Evolutionary conservation across 192 early-diverging fungal genomes (phyloP).

Genomic region (Kickxella alabastrina): DNA sequence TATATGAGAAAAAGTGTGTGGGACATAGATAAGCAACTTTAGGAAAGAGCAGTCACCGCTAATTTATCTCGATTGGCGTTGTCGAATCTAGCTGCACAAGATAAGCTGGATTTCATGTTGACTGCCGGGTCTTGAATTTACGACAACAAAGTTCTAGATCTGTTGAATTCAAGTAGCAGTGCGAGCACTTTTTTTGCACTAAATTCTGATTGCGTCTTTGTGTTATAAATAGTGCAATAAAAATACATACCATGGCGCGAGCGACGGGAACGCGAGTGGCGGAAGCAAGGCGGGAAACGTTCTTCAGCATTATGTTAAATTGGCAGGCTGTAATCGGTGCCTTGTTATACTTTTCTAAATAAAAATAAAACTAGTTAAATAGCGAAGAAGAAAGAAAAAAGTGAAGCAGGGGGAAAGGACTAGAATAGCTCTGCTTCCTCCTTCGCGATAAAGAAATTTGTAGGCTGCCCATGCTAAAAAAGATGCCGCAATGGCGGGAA

Average conservation of each 20-base stretch:
- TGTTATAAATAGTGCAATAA: too few relatives aligned
- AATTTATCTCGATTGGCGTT: too few relatives aligned
- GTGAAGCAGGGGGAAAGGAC: conserved; percentile 10
- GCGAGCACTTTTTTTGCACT: too few relatives aligned
- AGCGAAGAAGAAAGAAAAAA: conserved; percentile 5
- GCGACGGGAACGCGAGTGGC: conserved; percentile 45
- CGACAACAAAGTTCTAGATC: too few relatives aligned
- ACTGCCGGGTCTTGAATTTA: too few relatives aligned
- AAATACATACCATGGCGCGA: conserved; percentile 51
- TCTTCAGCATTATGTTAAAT: conserved; percentile 51
- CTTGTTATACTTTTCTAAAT: conserved; percentile 24
- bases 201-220: too few relatives aligned
- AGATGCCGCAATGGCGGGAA: background rate
- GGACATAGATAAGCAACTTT: too few relatives aligned
- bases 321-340: conserved; percentile 31
- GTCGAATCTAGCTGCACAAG: too few relatives aligned
- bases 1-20: too few relatives aligned
- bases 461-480: background rate
- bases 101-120: too few relatives aligned
- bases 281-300: conserved; percentile 50
- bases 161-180: too few relatives aligned
- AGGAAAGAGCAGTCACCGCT: too few relatives aligned
- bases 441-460: background rate
- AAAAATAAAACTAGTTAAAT: conserved; percentile 15
- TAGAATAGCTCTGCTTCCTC: conserved; percentile 13